phyloP scores from a whole-genome alignment of 169 alveolate species.

The Toxoplasma gondii region DNA sequence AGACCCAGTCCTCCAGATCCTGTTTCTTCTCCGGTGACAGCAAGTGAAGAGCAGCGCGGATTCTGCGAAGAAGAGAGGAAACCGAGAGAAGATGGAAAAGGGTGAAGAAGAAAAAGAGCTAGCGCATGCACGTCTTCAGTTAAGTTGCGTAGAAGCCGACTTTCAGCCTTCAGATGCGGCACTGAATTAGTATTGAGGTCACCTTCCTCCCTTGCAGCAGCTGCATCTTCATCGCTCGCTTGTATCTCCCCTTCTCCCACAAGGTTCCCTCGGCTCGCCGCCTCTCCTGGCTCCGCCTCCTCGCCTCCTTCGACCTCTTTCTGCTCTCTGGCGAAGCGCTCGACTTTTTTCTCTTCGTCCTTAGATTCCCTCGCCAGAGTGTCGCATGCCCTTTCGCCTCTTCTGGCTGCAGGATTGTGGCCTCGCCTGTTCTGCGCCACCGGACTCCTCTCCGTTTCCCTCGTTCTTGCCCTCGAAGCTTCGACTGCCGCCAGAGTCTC shows the following conservation, averaged over 20 bases:
- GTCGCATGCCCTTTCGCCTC: background rate
- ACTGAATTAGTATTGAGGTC: too few species aligned
- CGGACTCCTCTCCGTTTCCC: background rate
- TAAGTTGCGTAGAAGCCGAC: too few species aligned
- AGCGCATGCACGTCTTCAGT: too few species aligned
- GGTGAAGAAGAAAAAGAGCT: background rate
- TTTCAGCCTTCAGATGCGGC: too few species aligned
- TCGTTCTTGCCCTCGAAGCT: background rate
- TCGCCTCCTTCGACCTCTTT: background rate
- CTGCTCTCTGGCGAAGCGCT: background rate
- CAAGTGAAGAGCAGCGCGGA: too few species aligned
- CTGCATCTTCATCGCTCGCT: too few species aligned
- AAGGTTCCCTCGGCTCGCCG: too few species aligned
- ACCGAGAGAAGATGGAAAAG: background rate
- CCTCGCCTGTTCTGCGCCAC: background rate
- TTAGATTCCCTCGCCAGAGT: background rate
- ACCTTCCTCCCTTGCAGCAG: too few species aligned
- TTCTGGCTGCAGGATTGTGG: background rate
- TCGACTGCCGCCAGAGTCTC: background rate
- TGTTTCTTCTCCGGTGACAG: too few species aligned
- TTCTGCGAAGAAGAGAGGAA: too few species aligned
- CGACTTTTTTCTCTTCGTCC: background rate
- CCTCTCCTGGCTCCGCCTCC: background rate
- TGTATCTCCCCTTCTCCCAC: too few species aligned
- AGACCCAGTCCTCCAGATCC: too few species aligned